Evolutionary conservation across 805 yeast genomes (phyloP), one percentile per base, ranked within the genome.

Genomic region (Nematodospora valgi): DNA sequence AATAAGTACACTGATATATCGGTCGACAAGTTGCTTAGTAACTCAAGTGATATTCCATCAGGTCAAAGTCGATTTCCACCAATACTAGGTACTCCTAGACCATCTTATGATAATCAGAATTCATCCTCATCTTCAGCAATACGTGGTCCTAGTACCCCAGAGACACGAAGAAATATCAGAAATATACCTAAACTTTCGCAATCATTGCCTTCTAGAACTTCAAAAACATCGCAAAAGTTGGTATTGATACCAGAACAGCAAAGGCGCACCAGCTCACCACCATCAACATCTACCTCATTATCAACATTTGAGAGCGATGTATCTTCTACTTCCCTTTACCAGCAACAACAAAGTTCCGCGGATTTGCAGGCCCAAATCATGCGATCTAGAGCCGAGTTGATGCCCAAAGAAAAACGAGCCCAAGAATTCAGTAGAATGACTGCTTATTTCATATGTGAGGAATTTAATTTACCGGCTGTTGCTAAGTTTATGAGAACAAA

Each of bases 371-470:
- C 56, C 4, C 64, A 56, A 43, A 56, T 62, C n/a, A 62, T 55
- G 33, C 40, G 72, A 13, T 62, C 70, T n/a, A 38, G 72, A 10
- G 84, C 80, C 4, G 86, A 76, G 49, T 57, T 70, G 36, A 68
- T 74, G 76, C 70, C 75, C 23, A 79, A 73, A 46, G 85, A 79
- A 25, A 64, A 65, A 20, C 54, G 86, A 29, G 76, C 78, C 6
- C 76, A 72, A 19, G 83, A 79, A 41, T 72, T 82, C 45, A 79
- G 94, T 26, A 62, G 98, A 43, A 88, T 89, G 37, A 89, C 98
- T 0, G 97, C 98, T 1, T 91, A 91, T 59, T 76, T 87, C 45
- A 82, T 89, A 4, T 81, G 96, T 12, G 97, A 87, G 39, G 86
- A 83, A 21, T 81, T 87, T 50, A 72, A 85, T 48, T 59, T 93